These are phyloP conservation scores for Penicillium brasilianum DNA, from an alignment of 2,329 filamentous ascomycete species.

Conservation along the genomic window DNA sequence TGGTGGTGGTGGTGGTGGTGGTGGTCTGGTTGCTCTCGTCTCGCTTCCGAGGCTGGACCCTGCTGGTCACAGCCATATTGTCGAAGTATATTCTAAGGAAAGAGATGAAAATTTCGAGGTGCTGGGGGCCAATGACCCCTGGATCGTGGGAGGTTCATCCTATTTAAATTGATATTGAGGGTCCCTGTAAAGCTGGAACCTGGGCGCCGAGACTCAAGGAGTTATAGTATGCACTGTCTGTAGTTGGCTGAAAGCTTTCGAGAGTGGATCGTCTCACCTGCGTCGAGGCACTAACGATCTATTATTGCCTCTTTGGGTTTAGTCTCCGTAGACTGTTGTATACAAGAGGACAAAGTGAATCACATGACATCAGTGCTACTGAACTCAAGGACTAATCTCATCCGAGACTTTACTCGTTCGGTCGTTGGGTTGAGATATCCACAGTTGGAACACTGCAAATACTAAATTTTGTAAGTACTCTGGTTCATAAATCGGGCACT, in stretches of 20 bases:
- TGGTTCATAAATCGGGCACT: not conserved
- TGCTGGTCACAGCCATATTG: slow-evolving; percentile 13
- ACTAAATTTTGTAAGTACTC: not conserved
- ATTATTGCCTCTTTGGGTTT: not conserved
- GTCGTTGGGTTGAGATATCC: not conserved
- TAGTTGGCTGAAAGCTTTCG: not conserved
- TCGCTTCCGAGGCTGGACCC: slow-evolving; percentile 10
- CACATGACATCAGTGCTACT: not conserved
- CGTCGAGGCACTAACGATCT: not conserved
- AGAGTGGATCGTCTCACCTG: not conserved
- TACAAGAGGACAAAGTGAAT: not conserved
- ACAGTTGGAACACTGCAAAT: not conserved
- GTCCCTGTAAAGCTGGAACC: not conserved
- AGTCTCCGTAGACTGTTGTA: not conserved
- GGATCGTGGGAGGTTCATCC: not conserved
- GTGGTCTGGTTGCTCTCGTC: not conserved
- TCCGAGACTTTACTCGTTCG: not conserved
- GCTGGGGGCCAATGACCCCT: not conserved
- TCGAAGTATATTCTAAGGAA: not conserved
- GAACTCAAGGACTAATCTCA: too few species aligned
- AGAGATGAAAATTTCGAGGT: not conserved
- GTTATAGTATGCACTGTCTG: too few species aligned
- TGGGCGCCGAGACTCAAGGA: not conserved
- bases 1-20: not conserved
- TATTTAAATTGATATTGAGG: not conserved